These are phyloP conservation scores for Triglochin maritima DNA, from an alignment of 106 monocot species.

Conservation along the genomic window DNA sequence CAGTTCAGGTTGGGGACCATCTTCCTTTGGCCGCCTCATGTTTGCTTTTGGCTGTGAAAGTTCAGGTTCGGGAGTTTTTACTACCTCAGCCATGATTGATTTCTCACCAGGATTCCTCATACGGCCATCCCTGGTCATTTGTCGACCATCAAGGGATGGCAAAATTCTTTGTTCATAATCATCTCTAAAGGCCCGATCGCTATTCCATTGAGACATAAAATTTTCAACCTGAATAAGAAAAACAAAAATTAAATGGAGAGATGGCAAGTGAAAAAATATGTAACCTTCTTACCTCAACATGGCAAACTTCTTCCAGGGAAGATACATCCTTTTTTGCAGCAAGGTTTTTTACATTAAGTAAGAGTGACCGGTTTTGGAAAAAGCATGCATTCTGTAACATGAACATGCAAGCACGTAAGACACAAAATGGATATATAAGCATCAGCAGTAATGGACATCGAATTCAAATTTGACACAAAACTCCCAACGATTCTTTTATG, in stretches of 20 bases:
- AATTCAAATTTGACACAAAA: too few relatives aligned
- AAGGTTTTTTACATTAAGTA: slow-evolving; percentile 59
- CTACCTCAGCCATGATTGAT: slow-evolving; percentile 30
- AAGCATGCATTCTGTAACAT: slow-evolving; percentile 50
- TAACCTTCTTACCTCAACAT: slow-evolving; percentile 35
- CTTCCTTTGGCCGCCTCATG: slow-evolving; percentile 25
- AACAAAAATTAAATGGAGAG: background rate
- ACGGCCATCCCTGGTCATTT: slow-evolving; percentile 55
- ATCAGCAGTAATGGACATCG: too few relatives aligned
- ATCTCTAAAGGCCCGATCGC: slow-evolving; percentile 54
- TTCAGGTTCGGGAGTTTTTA: slow-evolving; percentile 16
- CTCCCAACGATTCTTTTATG: background rate
- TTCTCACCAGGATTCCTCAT: slow-evolving; percentile 86
- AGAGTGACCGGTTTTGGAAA: slow-evolving; percentile 49
- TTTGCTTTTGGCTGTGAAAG: slow-evolving; percentile 8
- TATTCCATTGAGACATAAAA: slow-evolving; percentile 57
- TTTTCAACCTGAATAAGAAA: slow-evolving; percentile 39
- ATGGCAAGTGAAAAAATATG: background rate
- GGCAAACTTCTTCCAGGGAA: slow-evolving; percentile 40
- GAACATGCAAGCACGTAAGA: slow-evolving; percentile 1
- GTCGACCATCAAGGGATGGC: slow-evolving; percentile 54
- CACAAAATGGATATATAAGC: background rate
- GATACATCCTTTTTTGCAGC: slow-evolving; percentile 55
- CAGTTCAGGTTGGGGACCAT: slow-evolving; percentile 6
- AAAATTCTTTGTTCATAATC: slow-evolving; percentile 76